Evolutionary conservation across 2,329 filamentous ascomycete species (phyloP).

Genomic region (Alternaria burnsii): DNA sequence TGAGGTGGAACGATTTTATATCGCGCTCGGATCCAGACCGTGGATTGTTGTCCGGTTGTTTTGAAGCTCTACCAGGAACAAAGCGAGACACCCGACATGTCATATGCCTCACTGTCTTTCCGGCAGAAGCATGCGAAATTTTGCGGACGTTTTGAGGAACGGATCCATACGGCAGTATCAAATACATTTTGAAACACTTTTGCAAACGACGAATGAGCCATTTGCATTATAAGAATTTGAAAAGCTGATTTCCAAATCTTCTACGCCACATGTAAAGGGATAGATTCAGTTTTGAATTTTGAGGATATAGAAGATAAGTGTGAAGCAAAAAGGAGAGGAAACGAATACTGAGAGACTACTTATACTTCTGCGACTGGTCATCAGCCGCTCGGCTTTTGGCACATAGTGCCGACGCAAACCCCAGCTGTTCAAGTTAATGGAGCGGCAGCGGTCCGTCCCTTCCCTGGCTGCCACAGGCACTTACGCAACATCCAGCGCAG

Average conservation of each 20-base stretch:
- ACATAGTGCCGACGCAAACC: background rate
- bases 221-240: no score
- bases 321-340: background rate
- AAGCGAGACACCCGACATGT: no score
- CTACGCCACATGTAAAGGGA: background rate
- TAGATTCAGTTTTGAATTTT: background rate
- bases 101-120: no score
- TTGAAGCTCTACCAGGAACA: no score
- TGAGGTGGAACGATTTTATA: no score
- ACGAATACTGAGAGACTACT: background rate
- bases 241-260: background rate
- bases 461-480: background rate
- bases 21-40: no score
- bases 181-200: no score
- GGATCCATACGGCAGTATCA: no score
- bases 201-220: no score
- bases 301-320: background rate
- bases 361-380: background rate
- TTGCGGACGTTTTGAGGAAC: no score
- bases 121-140: no score
- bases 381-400: background rate
- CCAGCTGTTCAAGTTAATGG: background rate
- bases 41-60: no score
- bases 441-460: background rate
- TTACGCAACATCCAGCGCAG: background rate